A percentile compares a stretch with the other conserved stretches of the same genome.
Conservation (phyloP, 208 protist genomes). For the Wallacemonas collosoma region DNA sequence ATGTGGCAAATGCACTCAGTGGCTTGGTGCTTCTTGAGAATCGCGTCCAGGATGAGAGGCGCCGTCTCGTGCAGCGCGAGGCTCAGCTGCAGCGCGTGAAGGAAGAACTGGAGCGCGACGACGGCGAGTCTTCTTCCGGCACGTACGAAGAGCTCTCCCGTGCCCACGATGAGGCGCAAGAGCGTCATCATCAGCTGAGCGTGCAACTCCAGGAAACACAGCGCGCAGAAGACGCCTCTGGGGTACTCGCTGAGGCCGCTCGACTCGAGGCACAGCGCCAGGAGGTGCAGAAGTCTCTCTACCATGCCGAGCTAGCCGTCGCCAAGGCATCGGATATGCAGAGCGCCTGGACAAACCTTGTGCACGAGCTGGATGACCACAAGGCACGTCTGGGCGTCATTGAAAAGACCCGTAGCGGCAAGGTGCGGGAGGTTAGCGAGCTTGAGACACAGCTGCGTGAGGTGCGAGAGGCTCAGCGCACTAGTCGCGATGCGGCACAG, state of each 20-base stretch:
- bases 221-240: slow-evolving; percentile 36
- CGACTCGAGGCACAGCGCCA: slow-evolving; percentile 31
- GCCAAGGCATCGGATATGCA: slow-evolving; percentile 49
- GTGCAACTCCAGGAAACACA: slow-evolving; percentile 57
- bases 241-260: slow-evolving; percentile 12
- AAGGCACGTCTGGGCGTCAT: slow-evolving; percentile 42
- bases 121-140: neutral
- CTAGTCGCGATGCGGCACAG: slow-evolving; percentile 14
- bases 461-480: slow-evolving; percentile 24
- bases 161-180: slow-evolving; percentile 50
- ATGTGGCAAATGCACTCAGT: slow-evolving; percentile 20
- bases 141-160: slow-evolving; percentile 57
- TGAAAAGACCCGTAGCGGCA: slow-evolving; percentile 13
- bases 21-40: slow-evolving; percentile 25
- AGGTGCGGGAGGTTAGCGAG: slow-evolving; percentile 12
- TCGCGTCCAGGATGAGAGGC: slow-evolving; percentile 23
- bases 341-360: slow-evolving; percentile 22
- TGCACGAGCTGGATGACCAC: slow-evolving; percentile 32
- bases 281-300: slow-evolving; percentile 35
- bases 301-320: slow-evolving; percentile 41
- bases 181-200: slow-evolving; percentile 56
- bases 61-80: slow-evolving; percentile 17
- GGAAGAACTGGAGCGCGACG: slow-evolving; percentile 21
- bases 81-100: slow-evolving; percentile 12
- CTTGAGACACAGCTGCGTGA: slow-evolving; percentile 25